Conservation (phyloP, 805 yeast genomes). For the Cyberlindnera samutprakarnensis region DNA sequence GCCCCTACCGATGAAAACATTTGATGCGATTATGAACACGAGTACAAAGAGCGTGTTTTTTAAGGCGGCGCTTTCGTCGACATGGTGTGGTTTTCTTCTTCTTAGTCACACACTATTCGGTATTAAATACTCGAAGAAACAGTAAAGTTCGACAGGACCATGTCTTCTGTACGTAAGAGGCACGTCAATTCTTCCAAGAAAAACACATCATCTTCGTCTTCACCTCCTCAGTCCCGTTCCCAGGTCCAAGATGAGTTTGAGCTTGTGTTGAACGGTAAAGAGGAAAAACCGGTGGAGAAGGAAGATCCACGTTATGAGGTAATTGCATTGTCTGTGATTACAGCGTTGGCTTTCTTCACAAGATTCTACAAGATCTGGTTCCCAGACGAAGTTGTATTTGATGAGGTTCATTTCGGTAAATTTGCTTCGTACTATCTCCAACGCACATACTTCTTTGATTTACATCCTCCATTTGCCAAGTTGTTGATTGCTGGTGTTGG, state of each 20-base stretch:
- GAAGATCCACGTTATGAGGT: too few relatives aligned
- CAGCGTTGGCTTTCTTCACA: conserved; percentile 56
- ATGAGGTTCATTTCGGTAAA: conserved; percentile 83
- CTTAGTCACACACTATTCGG: too few relatives aligned
- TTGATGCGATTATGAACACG: too few relatives aligned
- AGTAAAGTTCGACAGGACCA: too few relatives aligned
- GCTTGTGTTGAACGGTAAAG: background rate
- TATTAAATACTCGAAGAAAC: too few relatives aligned
- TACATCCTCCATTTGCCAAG: conserved; percentile 98
- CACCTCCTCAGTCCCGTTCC: background rate
- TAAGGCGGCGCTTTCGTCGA: too few relatives aligned
- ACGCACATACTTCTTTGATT: conserved; percentile 88
- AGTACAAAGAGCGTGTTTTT: too few relatives aligned
- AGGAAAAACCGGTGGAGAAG: background rate
- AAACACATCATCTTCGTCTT: background rate
- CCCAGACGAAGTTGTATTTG: conserved; percentile 76
- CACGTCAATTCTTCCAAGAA: conserved; percentile 2
- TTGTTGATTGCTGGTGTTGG: conserved; percentile 87
- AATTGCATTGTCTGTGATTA: conserved; percentile 50
- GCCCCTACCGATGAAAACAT: too few relatives aligned
- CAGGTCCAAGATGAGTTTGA: background rate
- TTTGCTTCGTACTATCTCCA: conserved; percentile 81
- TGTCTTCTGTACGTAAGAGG: conserved; percentile 14
- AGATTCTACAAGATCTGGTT: conserved; percentile 55
- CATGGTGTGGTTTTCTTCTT: too few relatives aligned